A percentile compares a stretch with the other conserved stretches of the same genome.
These are phyloP conservation scores for Oemleria cerasiformis DNA, from an alignment of 306 rosid genomes.

Conservation along the genomic window DNA sequence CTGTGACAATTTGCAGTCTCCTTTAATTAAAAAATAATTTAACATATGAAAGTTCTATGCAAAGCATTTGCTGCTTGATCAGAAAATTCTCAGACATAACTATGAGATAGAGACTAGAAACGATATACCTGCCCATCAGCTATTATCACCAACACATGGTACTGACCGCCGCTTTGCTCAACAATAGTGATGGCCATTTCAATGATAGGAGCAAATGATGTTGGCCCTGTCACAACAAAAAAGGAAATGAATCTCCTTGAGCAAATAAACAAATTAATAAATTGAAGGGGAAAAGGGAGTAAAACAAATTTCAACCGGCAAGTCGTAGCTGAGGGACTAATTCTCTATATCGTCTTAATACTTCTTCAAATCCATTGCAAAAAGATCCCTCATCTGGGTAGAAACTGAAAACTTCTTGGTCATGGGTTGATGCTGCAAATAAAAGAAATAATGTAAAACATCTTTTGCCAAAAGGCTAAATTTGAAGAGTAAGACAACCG, in stretches of 20 bases:
- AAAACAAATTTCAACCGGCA: constrained; percentile 55
- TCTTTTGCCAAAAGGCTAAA: constrained; percentile 14
- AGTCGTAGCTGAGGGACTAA: constrained; percentile 79
- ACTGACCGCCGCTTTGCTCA: constrained; percentile 91
- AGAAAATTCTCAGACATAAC: neutral
- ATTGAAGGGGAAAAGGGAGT: constrained; percentile 3
- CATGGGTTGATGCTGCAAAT: constrained; percentile 84
- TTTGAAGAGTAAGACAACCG: constrained; percentile 4
- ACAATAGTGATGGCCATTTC: constrained; percentile 96
- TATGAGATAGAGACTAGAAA: neutral
- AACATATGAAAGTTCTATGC: no score
- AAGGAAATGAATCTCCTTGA: constrained; percentile 13
- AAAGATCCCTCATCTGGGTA: constrained; percentile 57
- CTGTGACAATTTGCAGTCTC: constrained; percentile 35
- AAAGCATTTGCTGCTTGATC: neutral
- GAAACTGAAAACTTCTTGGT: constrained; percentile 95
- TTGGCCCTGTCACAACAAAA: constrained; percentile 62
- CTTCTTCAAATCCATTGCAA: constrained; percentile 98
- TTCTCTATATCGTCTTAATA: constrained; percentile 66
- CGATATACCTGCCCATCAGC: constrained; percentile 91
- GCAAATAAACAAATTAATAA: constrained; percentile 12
- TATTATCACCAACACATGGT: constrained; percentile 86
- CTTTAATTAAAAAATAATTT: constrained; percentile 17
- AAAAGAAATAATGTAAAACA: constrained; percentile 22
- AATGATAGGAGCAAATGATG: constrained; percentile 86